Evolutionary conservation across 73 alveolate species (phyloP).

Genomic region (Stentor roeselii): DNA sequence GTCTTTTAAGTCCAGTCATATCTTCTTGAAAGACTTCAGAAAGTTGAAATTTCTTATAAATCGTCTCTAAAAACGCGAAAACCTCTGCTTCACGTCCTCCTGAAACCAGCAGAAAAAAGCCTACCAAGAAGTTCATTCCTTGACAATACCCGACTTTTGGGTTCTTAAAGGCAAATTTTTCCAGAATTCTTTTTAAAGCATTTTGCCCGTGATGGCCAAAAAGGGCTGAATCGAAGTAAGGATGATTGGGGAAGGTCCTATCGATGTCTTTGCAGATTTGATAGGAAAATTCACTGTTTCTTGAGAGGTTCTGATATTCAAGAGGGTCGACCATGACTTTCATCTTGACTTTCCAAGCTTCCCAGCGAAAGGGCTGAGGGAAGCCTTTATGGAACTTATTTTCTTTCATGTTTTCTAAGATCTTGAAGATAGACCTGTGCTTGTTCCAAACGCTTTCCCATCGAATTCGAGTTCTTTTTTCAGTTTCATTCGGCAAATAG

Average conservation of each 20-base stretch:
- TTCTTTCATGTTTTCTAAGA: background rate
- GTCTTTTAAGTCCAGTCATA: background rate
- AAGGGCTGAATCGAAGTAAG: background rate
- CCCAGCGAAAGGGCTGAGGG: background rate
- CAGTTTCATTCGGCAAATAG: background rate
- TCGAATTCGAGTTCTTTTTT: background rate
- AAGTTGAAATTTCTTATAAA: background rate
- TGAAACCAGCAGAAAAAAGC: slow-evolving; percentile 26
- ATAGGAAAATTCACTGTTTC: background rate
- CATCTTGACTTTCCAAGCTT: background rate
- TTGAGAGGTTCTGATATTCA: background rate
- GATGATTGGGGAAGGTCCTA: slow-evolving; percentile 1
- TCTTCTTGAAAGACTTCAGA: background rate
- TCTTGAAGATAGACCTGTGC: background rate
- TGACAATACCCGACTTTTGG: slow-evolving; percentile 19
- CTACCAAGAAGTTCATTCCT: background rate
- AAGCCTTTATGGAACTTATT: background rate
- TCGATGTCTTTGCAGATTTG: background rate
- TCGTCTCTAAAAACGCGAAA: slow-evolving; percentile 36
- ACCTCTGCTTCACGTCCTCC: slow-evolving; percentile 54
- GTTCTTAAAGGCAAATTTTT: background rate
- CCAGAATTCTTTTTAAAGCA: background rate
- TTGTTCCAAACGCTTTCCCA: background rate
- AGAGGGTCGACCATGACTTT: too few relatives aligned
- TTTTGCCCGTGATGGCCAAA: background rate